phyloP scores from a whole-genome alignment of 23 red algal genomes.

The Pyropia yezoensis region DNA sequence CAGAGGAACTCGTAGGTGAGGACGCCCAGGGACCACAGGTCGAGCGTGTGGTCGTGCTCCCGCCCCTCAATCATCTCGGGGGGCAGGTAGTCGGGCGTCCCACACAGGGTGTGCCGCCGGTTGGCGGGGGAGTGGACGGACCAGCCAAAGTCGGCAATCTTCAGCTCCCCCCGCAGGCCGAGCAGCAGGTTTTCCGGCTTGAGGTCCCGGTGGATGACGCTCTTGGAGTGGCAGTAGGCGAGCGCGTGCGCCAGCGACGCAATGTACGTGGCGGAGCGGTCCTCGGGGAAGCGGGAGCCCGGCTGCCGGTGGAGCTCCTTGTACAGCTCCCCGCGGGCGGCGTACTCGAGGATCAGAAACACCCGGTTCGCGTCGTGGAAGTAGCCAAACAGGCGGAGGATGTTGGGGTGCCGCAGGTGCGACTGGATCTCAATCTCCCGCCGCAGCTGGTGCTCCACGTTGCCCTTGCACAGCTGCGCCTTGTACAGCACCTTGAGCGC shows the following conservation, averaged over 20 bases:
- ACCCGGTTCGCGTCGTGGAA: slow-evolving; percentile 90
- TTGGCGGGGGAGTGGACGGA: slow-evolving; percentile 86
- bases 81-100: slow-evolving; percentile 93
- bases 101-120: slow-evolving; percentile 79
- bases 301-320: slow-evolving; percentile 52
- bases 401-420: slow-evolving; percentile 91
- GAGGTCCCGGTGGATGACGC: slow-evolving; percentile 96
- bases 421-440: slow-evolving; percentile 98
- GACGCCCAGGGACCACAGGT: slow-evolving; percentile 88
- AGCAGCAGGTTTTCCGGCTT: slow-evolving; percentile 98
- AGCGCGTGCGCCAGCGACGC: slow-evolving; percentile 76
- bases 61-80: slow-evolving; percentile 93
- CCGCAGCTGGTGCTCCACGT: slow-evolving; percentile 97
- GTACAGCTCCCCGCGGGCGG: slow-evolving; percentile 94
- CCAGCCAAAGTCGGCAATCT: slow-evolving; percentile 99
- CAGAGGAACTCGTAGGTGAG: slow-evolving; percentile 93
- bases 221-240: slow-evolving; percentile 78
- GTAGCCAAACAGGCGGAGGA: slow-evolving; percentile 93
- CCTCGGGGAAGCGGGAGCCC: slow-evolving; percentile 49
- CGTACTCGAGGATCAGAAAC: slow-evolving; percentile 98
- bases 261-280: slow-evolving; percentile 69
- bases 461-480: slow-evolving; percentile 56
- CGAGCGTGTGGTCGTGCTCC: slow-evolving; percentile 78
- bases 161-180: slow-evolving; percentile 78
- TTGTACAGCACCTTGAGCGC: slow-evolving; percentile 97